Conservation (phyloP, 2,329 filamentous ascomycete genomes). For the Talaromyces albobiverticillius region DNA sequence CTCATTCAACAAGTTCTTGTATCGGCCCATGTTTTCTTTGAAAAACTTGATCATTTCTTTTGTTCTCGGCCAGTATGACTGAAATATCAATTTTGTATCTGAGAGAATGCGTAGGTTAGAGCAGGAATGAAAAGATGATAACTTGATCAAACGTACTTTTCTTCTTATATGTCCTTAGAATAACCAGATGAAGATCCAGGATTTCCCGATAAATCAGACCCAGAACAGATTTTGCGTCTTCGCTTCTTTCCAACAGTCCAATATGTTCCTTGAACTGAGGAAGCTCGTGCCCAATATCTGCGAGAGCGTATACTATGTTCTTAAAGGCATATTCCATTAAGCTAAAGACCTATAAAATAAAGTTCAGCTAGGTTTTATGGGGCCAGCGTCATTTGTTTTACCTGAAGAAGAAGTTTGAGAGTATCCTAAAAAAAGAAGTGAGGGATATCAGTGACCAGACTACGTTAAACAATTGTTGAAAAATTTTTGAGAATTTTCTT, state of each 20-base stretch:
- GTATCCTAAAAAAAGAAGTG: conserved; percentile 1
- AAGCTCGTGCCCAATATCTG: not conserved
- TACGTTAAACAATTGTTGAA: not conserved
- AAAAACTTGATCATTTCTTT: conserved; percentile 1
- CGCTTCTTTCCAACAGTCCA: conserved; percentile 1
- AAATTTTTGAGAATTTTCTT: not conserved
- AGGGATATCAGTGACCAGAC: conserved; percentile 2
- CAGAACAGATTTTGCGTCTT: conserved; percentile 2
- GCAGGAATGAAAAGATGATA: conserved; percentile 3
- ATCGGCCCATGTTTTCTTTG: not conserved
- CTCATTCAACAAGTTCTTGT: conserved; percentile 5
- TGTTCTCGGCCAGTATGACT: conserved; percentile 1
- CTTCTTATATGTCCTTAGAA: conserved; percentile 4
- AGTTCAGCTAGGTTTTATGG: conserved; percentile 1
- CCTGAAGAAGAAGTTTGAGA: conserved; percentile 1
- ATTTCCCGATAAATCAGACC: conserved; percentile 1
- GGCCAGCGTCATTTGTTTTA: conserved; percentile 1
- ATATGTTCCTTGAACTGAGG: conserved; percentile 5
- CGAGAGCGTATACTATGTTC: not conserved
- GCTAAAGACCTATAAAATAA: conserved; percentile 2
- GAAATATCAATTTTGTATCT: conserved; percentile 6
- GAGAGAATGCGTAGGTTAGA: conserved; percentile 2
- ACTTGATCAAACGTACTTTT: conserved; percentile 3
- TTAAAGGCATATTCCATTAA: conserved; percentile 5
- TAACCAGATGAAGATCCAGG: not conserved